Conservation (phyloP, 164 flowering plant genomes). For the Liriodendron chinense region DNA sequence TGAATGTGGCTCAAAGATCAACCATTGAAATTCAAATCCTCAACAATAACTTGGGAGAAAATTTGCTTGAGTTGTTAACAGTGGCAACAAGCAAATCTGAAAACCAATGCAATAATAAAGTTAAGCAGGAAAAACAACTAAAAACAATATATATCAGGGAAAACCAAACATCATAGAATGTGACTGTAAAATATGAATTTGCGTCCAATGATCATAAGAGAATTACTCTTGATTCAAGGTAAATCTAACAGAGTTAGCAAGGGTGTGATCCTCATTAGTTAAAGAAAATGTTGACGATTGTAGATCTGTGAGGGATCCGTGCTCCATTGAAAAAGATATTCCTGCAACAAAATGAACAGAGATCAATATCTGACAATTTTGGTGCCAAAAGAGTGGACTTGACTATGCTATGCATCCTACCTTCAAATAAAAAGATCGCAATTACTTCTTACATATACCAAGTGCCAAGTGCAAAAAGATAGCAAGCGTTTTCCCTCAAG, state of each 20-base stretch:
- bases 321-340: conserved; percentile 52
- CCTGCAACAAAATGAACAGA: background rate
- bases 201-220: background rate
- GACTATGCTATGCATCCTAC: background rate
- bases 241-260: conserved; percentile 79
- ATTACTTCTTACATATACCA: too few relatives aligned
- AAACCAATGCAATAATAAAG: background rate
- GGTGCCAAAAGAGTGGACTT: background rate
- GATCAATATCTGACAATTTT: background rate
- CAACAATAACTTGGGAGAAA: too few relatives aligned
- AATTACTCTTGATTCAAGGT: conserved; percentile 76
- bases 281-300: conserved; percentile 70
- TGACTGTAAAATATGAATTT: background rate
- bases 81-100: too few relatives aligned
- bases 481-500: too few relatives aligned
- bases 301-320: conserved; percentile 47
- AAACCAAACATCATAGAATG: background rate
- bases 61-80: too few relatives aligned
- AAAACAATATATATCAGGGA: background rate
- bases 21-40: too few relatives aligned
- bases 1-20: too few relatives aligned
- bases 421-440: background rate
- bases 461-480: too few relatives aligned
- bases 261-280: conserved; percentile 83
- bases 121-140: background rate